Percentiles rank a stretch among this genome's conserved stretches.
phyloP scores from a whole-genome alignment of 164 flowering plant species.

The Saururus chinensis region DNA sequence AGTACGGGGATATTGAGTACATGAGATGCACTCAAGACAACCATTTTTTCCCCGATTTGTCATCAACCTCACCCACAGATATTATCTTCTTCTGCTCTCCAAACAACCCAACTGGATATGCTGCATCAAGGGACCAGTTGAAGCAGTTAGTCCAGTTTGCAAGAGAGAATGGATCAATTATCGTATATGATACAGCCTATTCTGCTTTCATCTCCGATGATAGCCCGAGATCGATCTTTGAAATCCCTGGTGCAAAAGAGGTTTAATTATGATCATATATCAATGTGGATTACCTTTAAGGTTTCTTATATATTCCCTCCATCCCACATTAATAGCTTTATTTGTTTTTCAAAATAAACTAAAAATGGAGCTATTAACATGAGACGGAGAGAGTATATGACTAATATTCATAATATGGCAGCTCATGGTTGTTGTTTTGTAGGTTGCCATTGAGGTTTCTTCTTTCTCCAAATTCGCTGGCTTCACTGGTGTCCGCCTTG shows the following conservation, averaged over 20 bases:
- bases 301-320: background rate
- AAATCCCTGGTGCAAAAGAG: conserved; percentile 85
- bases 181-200: conserved; percentile 74
- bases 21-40: conserved; percentile 58
- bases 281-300: background rate
- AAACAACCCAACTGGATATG: conserved; percentile 84
- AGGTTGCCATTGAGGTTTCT: conserved; percentile 72
- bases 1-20: conserved; percentile 57
- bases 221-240: conserved; percentile 59
- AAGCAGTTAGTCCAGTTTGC: conserved; percentile 67
- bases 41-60: conserved; percentile 63
- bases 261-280: conserved; percentile 15
- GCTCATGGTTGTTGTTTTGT: too few species aligned
- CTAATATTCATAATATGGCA: too few species aligned
- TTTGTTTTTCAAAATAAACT: background rate
- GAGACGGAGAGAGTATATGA: too few species aligned
- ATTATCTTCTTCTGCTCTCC: conserved; percentile 91
- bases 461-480: conserved; percentile 76
- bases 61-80: conserved; percentile 38
- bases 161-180: conserved; percentile 64
- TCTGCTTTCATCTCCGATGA: conserved; percentile 62
- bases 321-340: too few species aligned
- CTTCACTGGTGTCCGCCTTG: conserved; percentile 71
- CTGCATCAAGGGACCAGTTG: conserved; percentile 60
- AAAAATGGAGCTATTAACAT: background rate